phyloP scores from a whole-genome alignment of 345 rosid genomes.

The Psidium friedrichsthalianum region DNA sequence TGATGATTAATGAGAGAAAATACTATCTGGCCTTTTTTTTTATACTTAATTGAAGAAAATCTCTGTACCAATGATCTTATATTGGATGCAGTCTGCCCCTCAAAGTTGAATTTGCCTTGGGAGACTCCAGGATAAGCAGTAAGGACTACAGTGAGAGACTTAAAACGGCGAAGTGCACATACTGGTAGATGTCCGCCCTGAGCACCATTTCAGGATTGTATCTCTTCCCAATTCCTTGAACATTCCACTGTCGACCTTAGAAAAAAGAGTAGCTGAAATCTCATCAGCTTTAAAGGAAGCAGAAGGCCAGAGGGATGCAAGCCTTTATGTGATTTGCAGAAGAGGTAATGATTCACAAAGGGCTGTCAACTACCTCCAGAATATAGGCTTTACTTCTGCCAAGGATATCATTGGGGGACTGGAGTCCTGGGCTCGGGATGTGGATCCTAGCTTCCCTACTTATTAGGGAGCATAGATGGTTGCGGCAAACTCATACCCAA shows the following conservation, averaged over 20 bases:
- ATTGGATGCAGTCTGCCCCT: constrained; percentile 36
- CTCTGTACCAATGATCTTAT: background rate
- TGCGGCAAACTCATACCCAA: background rate
- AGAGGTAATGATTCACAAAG: constrained; percentile 95
- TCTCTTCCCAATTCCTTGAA: constrained; percentile 71
- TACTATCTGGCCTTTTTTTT: background rate
- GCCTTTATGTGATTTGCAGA: constrained; percentile 62
- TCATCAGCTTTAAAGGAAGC: constrained; percentile 45
- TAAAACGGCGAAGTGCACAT: constrained; percentile 34
- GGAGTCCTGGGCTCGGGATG: constrained; percentile 67
- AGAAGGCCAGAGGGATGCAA: constrained; percentile 21
- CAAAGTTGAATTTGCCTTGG: constrained; percentile 37
- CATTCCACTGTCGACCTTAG: constrained; percentile 56
- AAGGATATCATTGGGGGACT: constrained; percentile 79
- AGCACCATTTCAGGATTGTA: constrained; percentile 75
- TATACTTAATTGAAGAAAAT: background rate
- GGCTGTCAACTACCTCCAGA: constrained; percentile 62
- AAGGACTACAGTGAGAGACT: constrained; percentile 43
- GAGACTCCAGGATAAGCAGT: constrained; percentile 57
- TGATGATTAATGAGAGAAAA: background rate
- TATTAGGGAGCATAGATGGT: constrained; percentile 22
- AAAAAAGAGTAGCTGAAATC: constrained; percentile 51
- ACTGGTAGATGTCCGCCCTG: constrained; percentile 80
- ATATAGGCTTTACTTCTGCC: constrained; percentile 47
- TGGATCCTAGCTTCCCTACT: constrained; percentile 69